Percentiles rank a stretch among this genome's conserved stretches.
These are phyloP conservation scores for Fusarium chaquense DNA, from an alignment of 2,329 filamentous ascomycete species.

Conservation along the genomic window DNA sequence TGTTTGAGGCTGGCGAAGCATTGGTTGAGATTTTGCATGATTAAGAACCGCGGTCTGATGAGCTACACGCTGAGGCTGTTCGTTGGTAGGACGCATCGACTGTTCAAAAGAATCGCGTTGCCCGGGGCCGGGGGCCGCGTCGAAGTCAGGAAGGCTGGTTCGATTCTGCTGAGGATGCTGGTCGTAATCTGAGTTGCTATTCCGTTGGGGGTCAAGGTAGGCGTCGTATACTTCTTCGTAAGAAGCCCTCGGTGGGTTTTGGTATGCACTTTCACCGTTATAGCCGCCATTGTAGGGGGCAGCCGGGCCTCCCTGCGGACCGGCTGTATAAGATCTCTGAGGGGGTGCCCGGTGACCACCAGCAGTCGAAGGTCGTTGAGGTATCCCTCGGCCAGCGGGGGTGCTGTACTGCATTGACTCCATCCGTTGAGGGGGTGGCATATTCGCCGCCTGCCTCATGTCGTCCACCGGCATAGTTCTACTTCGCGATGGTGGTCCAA, in stretches of 20 bases:
- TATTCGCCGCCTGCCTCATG: constrained; percentile 56
- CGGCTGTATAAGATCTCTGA: constrained; percentile 62
- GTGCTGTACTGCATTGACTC: constrained; percentile 63
- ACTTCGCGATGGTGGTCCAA: constrained; percentile 67
- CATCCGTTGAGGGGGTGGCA: constrained; percentile 53
- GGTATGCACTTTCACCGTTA: constrained; percentile 48
- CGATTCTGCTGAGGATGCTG: constrained; percentile 38
- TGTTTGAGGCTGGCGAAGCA: constrained; percentile 71
- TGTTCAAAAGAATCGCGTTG: constrained; percentile 61
- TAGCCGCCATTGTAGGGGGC: constrained; percentile 52
- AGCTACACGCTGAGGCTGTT: constrained; percentile 62
- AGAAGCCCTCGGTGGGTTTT: constrained; percentile 51
- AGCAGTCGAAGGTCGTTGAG: constrained; percentile 68
- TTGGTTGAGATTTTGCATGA: constrained; percentile 75
- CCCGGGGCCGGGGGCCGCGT: constrained; percentile 53
- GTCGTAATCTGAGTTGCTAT: constrained; percentile 46
- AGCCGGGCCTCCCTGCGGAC: constrained; percentile 54
- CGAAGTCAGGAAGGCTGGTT: constrained; percentile 57
- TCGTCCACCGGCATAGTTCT: constrained; percentile 71
- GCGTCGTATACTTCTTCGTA: constrained; percentile 67
- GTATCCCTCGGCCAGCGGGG: constrained; percentile 58
- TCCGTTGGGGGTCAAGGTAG: constrained; percentile 61
- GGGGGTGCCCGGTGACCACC: constrained; percentile 65
- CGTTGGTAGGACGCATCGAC: constrained; percentile 56
- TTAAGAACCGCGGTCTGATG: constrained; percentile 66